Percentiles rank a stretch among this genome's conserved stretches.
phyloP scores from a whole-genome alignment of 208 protist species.

The Strigomonas oncopelti region DNA sequence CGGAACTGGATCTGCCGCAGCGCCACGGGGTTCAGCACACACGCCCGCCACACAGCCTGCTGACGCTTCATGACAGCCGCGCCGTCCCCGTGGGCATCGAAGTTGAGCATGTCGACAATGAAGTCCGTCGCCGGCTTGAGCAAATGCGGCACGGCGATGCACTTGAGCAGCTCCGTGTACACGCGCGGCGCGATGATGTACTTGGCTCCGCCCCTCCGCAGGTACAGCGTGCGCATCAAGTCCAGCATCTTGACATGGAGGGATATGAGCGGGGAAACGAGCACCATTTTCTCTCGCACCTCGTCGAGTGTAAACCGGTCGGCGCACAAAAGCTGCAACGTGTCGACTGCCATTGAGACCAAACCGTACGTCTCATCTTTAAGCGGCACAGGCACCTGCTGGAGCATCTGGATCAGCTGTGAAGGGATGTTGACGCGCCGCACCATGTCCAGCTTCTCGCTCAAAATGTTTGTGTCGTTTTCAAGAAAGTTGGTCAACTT shows the following conservation, averaged over 20 bases:
- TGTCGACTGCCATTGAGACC: conserved; percentile 17
- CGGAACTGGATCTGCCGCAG: conserved; percentile 25
- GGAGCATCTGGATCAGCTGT: conserved; percentile 31
- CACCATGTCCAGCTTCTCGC: conserved; percentile 49
- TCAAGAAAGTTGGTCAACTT: conserved; percentile 26
- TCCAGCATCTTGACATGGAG: conserved; percentile 30
- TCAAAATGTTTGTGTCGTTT: background rate
- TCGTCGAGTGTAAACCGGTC: conserved; percentile 13
- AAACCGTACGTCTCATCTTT: conserved; percentile 17
- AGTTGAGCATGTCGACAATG: conserved; percentile 27
- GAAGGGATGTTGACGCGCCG: conserved; percentile 25
- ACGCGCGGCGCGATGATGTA: conserved; percentile 16
- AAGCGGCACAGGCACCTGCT: conserved; percentile 27
- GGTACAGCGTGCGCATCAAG: conserved; percentile 30
- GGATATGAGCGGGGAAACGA: conserved; percentile 25
- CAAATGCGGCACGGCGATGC: conserved; percentile 20
- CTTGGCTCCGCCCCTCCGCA: background rate
- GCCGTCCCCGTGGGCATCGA: conserved; percentile 9
- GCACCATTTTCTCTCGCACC: conserved; percentile 18
- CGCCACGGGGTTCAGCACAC: conserved; percentile 16
- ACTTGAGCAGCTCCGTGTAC: conserved; percentile 27
- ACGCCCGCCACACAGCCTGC: conserved; percentile 26
- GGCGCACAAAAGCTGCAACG: conserved; percentile 26
- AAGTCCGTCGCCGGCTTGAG: conserved; percentile 22
- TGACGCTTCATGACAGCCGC: conserved; percentile 26